phyloP scores from a whole-genome alignment of 192 early-diverging fungal species.

The Nowakowskiella sp. region DNA sequence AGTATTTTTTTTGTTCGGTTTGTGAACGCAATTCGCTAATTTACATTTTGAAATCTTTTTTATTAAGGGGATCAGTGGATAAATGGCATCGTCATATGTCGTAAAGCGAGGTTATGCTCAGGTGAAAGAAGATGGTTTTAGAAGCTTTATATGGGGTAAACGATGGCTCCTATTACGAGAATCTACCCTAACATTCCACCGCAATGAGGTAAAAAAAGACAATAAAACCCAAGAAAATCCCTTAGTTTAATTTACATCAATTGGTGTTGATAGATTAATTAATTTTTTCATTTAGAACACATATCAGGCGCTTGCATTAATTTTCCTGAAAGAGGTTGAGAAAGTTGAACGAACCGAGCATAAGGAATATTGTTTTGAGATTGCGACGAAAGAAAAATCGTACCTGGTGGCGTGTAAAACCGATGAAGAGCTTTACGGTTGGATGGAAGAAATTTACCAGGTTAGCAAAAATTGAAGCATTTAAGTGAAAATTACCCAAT shows the following conservation, averaged over 20 bases:
- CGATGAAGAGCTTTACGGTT: constrained; percentile 95
- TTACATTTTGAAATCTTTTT: too few relatives aligned
- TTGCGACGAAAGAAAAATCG: constrained; percentile 86
- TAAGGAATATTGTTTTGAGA: constrained; percentile 90
- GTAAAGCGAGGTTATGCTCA: constrained; percentile 75
- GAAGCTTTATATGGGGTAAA: constrained; percentile 93
- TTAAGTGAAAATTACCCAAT: not conserved
- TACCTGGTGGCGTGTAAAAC: constrained; percentile 88
- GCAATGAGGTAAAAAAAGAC: constrained; percentile 68
- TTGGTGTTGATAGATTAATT: not conserved
- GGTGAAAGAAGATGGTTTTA: constrained; percentile 88
- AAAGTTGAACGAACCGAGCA: constrained; percentile 79
- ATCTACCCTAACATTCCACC: constrained; percentile 85
- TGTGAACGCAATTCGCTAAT: too few relatives aligned
- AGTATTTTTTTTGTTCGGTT: too few relatives aligned
- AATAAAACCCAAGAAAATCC: too few relatives aligned
- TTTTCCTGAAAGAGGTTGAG: constrained; percentile 90
- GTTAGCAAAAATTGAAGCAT: constrained; percentile 31
- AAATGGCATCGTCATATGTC: constrained; percentile 25
- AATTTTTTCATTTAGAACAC: constrained; percentile 48
- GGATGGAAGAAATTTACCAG: constrained; percentile 98
- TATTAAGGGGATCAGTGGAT: too few relatives aligned
- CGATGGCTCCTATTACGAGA: constrained; percentile 82
- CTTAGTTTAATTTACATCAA: too few relatives aligned
- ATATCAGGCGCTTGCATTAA: constrained; percentile 76